These are phyloP conservation scores for Cornus controversa DNA, from an alignment of 148 eudicot species.

Conservation along the genomic window DNA sequence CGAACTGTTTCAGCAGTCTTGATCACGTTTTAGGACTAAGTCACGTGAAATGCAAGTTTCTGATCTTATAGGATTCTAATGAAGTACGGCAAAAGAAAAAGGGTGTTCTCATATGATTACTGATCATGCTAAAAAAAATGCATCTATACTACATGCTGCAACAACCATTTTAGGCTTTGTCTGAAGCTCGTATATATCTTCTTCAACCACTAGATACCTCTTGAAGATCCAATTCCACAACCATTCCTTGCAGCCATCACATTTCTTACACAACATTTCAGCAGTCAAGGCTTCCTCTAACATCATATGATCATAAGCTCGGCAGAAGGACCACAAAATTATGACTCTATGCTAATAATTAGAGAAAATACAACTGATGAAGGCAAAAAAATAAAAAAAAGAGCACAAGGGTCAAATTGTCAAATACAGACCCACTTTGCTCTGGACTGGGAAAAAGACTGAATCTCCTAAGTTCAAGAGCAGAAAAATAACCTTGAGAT, in stretches of 20 bases:
- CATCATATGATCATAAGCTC: background rate
- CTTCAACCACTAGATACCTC: background rate
- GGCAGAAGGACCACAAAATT: background rate
- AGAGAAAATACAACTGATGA: background rate
- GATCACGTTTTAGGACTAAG: too few species aligned
- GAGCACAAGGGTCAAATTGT: too few species aligned
- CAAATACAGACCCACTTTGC: too few species aligned
- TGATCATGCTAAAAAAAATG: background rate
- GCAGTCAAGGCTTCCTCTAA: background rate
- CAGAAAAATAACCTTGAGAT: too few species aligned
- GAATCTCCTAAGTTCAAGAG: too few species aligned
- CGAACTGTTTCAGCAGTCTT: background rate
- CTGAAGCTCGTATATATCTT: background rate
- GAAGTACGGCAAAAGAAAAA: background rate
- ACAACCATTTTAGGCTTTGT: background rate
- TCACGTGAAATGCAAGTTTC: slow-evolving; percentile 5
- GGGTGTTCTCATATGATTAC: background rate
- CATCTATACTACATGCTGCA: background rate
- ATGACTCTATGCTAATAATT: background rate
- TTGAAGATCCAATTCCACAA: background rate
- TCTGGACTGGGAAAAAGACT: too few species aligned
- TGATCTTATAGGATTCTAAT: background rate
- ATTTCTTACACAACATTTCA: background rate
- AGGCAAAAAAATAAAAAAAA: too few species aligned
- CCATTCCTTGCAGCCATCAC: background rate